Base-by-base conservation (phyloP, 2,329 filamentous ascomycete genomes). In the Cladosporium halotolerans region DNA sequence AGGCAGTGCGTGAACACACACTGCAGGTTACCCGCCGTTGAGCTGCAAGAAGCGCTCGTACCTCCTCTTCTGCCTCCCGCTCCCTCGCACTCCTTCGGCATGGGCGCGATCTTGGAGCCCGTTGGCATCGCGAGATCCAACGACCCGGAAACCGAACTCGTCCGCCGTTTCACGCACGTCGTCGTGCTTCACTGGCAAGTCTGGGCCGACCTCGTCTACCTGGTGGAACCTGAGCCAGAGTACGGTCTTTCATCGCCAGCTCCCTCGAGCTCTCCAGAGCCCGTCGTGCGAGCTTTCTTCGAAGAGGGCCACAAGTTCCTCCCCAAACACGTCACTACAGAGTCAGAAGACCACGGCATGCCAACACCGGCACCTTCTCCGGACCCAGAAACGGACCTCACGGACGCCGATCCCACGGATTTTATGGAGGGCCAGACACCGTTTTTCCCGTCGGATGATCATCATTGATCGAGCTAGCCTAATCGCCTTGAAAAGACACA, bases 141-240 rank as follows among this genome's bases (percentile, higher is more conserved):
- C 19, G 66, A 68, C 52, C 58, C 63, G 3, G 63, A 67, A 28
- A 61, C 65, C 19, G 84, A 89, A 55, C 81, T 96, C 68, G 83
- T 88, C 1, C 85, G 84, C 42, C 83, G 88, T 43, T 77, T 96
- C 47, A 85, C 89, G 5, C 92, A 96, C 65, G 82, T 96, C 42
- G 83, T 88, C 11, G 78, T 93, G 5, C 73, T 97, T 19, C 90
- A 96, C 70, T 96, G 91, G 90, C 81, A 88, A 45, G 86, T 96
- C 3, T 97, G 91, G 89, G 80, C 81, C 1, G 81, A 82, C 2
- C 75, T 95, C 50, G 82, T 86, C 10, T 96, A 96, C 66, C 58
- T 65, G 9, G 57, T 51, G 11, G 48, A 51, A 31, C 48, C 48
- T 14, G 48, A 59, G 6, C 53, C 61, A 9, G 58, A 60, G 28